phyloP scores from a whole-genome alignment of 345 rosid species.

The Salix viminalis region DNA sequence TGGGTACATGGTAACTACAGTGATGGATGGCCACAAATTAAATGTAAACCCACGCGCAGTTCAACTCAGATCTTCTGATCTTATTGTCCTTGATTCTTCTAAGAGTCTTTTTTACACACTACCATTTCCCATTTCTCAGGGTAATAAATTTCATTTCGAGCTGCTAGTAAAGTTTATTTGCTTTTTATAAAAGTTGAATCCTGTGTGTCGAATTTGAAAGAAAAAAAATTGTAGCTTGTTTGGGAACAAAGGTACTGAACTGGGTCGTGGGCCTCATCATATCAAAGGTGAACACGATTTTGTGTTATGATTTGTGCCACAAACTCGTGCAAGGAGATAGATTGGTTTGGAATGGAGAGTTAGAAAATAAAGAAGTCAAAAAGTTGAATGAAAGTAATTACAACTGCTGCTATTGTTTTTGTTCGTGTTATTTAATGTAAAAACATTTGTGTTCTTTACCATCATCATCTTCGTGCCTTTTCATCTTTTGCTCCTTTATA shows the following conservation, averaged over 20 bases:
- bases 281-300: too few species aligned
- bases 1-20: constrained; percentile 57
- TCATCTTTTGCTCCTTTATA: too few species aligned
- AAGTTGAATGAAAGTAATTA: too few species aligned
- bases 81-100: constrained; percentile 46
- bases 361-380: too few species aligned
- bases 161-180: background rate
- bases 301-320: too few species aligned
- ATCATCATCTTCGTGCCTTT: too few species aligned
- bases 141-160: constrained; percentile 17
- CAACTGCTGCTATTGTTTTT: too few species aligned
- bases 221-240: background rate
- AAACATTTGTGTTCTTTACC: too few species aligned
- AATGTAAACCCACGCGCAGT: constrained; percentile 43
- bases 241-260: background rate
- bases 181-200: background rate
- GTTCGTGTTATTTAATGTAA: too few species aligned
- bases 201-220: background rate
- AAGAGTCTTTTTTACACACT: constrained; percentile 44
- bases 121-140: constrained; percentile 46
- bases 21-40: constrained; percentile 45
- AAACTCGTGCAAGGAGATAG: too few species aligned
- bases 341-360: too few species aligned
- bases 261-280: too few species aligned
- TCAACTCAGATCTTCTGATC: constrained; percentile 43